Percentiles rank a stretch among this genome's conserved stretches.
Conservation (phyloP, 805 yeast species). For the Schwanniomyces occidentalis region DNA sequence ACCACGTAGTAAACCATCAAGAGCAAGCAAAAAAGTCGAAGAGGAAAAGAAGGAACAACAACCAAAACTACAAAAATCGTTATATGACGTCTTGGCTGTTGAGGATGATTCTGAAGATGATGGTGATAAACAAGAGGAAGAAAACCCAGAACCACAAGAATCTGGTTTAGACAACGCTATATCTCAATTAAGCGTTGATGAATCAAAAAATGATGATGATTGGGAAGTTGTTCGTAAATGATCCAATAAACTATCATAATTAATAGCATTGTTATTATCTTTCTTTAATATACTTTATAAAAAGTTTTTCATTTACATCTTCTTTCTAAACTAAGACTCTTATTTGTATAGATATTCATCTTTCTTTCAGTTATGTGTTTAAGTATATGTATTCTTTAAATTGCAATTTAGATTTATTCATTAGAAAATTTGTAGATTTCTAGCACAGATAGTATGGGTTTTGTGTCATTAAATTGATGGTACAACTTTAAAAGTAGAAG, state of each 20-base stretch:
- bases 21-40: conserved; percentile 7
- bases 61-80: conserved; percentile 34
- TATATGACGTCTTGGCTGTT: conserved; percentile 32
- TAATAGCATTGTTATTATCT: no score
- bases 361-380: no score
- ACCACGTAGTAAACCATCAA: conserved; percentile 10
- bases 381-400: no score
- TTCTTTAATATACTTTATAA: not conserved
- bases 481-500: no score
- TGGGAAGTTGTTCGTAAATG: conserved; percentile 41
- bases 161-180: conserved; percentile 26
- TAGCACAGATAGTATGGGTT: no score
- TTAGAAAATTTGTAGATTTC: no score
- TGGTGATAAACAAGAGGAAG: conserved; percentile 16
- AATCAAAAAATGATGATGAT: conserved; percentile 27
- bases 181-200: conserved; percentile 24
- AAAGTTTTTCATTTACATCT: not conserved
- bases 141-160: conserved; percentile 13
- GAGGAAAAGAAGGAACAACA: conserved; percentile 21
- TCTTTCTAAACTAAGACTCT: no score
- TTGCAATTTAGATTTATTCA: no score
- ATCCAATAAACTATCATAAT: conserved; percentile 6
- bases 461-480: no score
- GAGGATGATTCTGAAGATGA: conserved; percentile 34
- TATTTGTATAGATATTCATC: no score